Conservation (phyloP, 495 filamentous ascomycete genomes). For the Niebla homalea region DNA sequence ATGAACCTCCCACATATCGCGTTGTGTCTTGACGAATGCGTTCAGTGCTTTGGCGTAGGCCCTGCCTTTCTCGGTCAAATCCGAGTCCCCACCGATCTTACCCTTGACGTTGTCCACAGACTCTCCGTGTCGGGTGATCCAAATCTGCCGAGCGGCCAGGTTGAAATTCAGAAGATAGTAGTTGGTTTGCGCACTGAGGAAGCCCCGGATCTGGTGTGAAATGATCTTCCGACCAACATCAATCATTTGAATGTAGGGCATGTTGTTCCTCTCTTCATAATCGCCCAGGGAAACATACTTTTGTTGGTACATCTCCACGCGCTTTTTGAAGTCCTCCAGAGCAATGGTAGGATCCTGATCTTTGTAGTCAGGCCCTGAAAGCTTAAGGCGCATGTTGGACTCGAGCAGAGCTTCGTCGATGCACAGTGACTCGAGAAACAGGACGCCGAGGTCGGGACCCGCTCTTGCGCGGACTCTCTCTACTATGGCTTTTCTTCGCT, state of each 20-base stretch:
- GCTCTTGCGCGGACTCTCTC: conserved; percentile 70
- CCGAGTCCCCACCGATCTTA: conserved; percentile 75
- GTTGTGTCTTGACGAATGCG: conserved; percentile 62
- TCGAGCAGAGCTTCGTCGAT: conserved; percentile 73
- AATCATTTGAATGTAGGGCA: conserved; percentile 95
- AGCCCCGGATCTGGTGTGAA: conserved; percentile 77
- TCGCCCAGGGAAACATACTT: conserved; percentile 85
- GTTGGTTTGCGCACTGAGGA: conserved; percentile 77
- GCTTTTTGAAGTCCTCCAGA: conserved; percentile 80
- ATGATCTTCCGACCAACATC: conserved; percentile 93
- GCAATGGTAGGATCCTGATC: conserved; percentile 76
- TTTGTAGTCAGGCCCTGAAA: conserved; percentile 93
- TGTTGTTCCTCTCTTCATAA: conserved; percentile 74
- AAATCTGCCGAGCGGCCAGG: conserved; percentile 85
- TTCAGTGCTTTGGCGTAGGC: conserved; percentile 60
- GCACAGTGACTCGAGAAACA: conserved; percentile 92
- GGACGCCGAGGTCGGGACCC: conserved; percentile 71
- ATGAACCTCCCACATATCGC: conserved; percentile 60
- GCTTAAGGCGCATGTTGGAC: conserved; percentile 93
- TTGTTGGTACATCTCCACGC: conserved; percentile 84
- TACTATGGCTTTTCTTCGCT: conserved; percentile 70
- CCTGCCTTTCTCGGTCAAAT: conserved; percentile 61
- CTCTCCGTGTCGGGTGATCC: conserved; percentile 92
- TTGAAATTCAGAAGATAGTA: conserved; percentile 96
- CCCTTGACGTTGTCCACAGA: conserved; percentile 66